Conservation (phyloP, 306 rosid genomes). For the Coriaria nepalensis region DNA sequence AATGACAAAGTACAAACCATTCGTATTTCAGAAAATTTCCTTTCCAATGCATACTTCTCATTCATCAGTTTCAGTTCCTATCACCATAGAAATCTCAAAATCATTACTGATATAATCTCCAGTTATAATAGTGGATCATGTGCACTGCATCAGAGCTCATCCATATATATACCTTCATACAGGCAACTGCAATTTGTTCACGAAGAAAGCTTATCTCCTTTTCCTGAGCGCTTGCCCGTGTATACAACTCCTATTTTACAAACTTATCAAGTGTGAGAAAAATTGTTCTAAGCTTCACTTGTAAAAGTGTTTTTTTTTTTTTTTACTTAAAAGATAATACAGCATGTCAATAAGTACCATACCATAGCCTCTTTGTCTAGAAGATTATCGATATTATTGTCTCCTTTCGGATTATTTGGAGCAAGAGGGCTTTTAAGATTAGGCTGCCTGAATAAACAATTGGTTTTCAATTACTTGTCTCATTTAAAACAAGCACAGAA, state of each 20-base stretch:
- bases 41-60: conserved; percentile 78
- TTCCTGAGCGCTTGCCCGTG: conserved; percentile 54
- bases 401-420: conserved; percentile 36
- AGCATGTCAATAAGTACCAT: too few relatives aligned
- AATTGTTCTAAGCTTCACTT: too few relatives aligned
- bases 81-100: conserved; percentile 14
- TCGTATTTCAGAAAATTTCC: conserved; percentile 74
- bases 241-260: conserved; percentile 67
- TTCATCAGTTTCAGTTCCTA: conserved; percentile 71
- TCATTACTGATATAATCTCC: too few relatives aligned
- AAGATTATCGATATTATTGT: conserved; percentile 25
- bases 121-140: too few relatives aligned
- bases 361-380: conserved; percentile 64
- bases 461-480: too few relatives aligned
- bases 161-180: conserved; percentile 71
- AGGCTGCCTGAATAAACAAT: conserved; percentile 28
- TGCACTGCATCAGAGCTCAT: too few relatives aligned
- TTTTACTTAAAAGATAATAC: too few relatives aligned
- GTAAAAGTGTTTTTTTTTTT: too few relatives aligned
- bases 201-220: conserved; percentile 77
- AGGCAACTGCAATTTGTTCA: conserved; percentile 58
- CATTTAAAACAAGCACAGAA: too few relatives aligned
- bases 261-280: too few relatives aligned
- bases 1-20: conserved; percentile 45
- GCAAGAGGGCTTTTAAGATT: conserved; percentile 28